Base-by-base conservation (phyloP, 1,284 basidiomycete genomes). In the Coniophora puteana region DNA sequence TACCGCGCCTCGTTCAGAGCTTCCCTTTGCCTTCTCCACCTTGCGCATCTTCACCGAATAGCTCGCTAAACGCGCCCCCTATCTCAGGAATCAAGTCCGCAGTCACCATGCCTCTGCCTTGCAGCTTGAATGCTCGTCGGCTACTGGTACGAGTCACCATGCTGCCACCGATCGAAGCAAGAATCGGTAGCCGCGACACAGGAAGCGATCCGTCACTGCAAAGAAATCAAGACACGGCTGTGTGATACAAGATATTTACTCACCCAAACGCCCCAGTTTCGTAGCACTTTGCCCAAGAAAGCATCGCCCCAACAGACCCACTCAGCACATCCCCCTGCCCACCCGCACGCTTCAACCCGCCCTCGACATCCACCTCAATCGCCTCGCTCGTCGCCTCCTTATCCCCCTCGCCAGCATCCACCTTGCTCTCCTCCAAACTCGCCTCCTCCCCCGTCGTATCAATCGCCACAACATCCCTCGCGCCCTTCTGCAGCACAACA, bases 261-360 rank as follows among this genome's bases (percentile, higher is more conserved):
- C 47, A 83, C 78, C 81, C 83, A 52, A 84, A 93, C 1, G 75
- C 74, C 6, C 89, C 89, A 29, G 81, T 78, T 53, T 92, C 88
- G 61, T 89, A 97, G 54, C 89, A 92, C 60, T 88, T 88, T 3
- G 88, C 91, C 94, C 95, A 99, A 1, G 93, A 93, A 46, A 97
- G 71, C 59, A 96, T 81, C 1, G 92, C 81, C 0, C 93, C 94
- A 6, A 93, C 83, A 27, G 77, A 76, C 5, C 95, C 95, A 51
- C 85, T 88, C 39, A 99, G 64, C 34, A 99, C 83, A 63, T 99
- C 95, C 0, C 95, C 95, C 61, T 98, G 95, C 2, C 94, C 94
- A 16, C 95, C 95, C 53, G 93, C 94, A 39, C 95, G 74, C 67
- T 96, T 96, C 50, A 93, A 58, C 1, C 93, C 92, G 3, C 95